Evolutionary conservation across 2,329 filamentous ascomycete genomes (phyloP).

Genomic region (Macrophomina tecta): DNA sequence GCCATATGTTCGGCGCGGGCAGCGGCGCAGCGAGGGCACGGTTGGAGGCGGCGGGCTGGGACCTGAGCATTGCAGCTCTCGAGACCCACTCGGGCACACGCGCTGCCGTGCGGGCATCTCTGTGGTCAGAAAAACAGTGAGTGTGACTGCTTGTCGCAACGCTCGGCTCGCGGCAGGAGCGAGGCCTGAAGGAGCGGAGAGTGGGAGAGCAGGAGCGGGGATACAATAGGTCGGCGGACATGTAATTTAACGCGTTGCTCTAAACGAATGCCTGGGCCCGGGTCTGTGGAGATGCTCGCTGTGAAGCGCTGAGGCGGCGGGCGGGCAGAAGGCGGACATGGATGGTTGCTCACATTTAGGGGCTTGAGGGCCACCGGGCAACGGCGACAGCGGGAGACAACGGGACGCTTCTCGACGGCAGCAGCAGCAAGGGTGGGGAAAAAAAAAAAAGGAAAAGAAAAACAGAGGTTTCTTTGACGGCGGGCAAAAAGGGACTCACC

Average conservation of each 20-base stretch:
- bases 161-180: slow-evolving; percentile 19
- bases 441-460: too few species aligned
- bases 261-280: slow-evolving; percentile 7
- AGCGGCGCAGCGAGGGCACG: slow-evolving; percentile 14
- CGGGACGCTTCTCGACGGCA: not conserved
- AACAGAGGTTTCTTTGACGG: not conserved
- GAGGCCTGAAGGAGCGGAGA: not conserved
- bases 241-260: slow-evolving; percentile 14
- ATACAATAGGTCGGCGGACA: not conserved
- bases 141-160: slow-evolving; percentile 19
- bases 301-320: not conserved
- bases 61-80: slow-evolving; percentile 67
- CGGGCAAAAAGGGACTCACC: slow-evolving; percentile 7
- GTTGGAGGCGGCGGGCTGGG: slow-evolving; percentile 62
- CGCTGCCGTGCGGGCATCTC: slow-evolving; percentile 18
- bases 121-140: slow-evolving; percentile 18
- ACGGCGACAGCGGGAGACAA: not conserved
- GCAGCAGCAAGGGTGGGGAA: not conserved
- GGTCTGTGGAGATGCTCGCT: slow-evolving; percentile 11
- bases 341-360: not conserved
- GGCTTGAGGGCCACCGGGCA: not conserved
- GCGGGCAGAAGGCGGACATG: not conserved
- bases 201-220: not conserved
- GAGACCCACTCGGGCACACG: slow-evolving; percentile 66
- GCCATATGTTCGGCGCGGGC: slow-evolving; percentile 51